Conservation (phyloP, 352 stramenopile genomes). For the Blastocystis sp. region DNA sequence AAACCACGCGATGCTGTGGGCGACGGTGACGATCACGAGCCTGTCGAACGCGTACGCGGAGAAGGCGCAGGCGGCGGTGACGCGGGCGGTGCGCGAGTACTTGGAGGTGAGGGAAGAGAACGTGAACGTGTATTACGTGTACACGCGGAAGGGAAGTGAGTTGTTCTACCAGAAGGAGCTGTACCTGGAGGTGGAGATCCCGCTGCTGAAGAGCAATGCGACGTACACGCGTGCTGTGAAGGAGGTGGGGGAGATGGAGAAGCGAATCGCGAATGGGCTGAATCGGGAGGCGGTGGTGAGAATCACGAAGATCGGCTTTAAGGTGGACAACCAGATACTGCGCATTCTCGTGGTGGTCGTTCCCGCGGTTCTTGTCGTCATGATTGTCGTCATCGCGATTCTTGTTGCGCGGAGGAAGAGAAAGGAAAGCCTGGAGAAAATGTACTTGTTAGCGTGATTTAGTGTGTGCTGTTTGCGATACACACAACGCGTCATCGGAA, state of each 20-base stretch:
- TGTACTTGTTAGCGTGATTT: conserved; percentile 2
- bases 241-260: background rate
- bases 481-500: too few relatives aligned
- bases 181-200: conserved; percentile 1
- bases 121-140: conserved; percentile 20
- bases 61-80: background rate
- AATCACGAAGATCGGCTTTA: background rate
- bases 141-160: background rate
- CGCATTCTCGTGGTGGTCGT: background rate
- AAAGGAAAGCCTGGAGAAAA: background rate
- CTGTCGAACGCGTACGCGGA: background rate
- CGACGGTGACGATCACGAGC: background rate
- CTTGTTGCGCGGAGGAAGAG: background rate
- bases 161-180: conserved; percentile 33
- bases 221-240: background rate
- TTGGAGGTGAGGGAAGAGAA: background rate
- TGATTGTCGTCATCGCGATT: background rate
- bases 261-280: background rate
- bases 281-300: conserved; percentile 33
- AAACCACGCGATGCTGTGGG: conserved; percentile 11
- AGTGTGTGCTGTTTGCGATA: background rate
- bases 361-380: background rate
- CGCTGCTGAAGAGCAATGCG: background rate
- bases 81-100: background rate
- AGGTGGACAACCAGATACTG: conserved; percentile 17